Base-by-base conservation (phyloP, 2,329 filamentous ascomycete species). In the Talaromyces marneffei region DNA sequence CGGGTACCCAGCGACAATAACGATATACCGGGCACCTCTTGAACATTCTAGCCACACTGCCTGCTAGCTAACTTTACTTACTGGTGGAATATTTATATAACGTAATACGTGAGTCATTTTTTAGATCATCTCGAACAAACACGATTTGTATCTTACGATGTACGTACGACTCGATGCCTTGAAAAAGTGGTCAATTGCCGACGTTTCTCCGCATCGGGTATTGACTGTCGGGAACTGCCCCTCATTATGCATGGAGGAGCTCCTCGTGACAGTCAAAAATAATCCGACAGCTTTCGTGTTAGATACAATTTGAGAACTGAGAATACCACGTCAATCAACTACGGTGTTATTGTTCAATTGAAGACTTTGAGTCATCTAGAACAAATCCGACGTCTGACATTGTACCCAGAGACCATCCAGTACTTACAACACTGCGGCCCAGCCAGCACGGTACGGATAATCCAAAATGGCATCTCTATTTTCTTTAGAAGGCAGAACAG, bases 401-500 rank as follows among this genome's bases (percentile, higher is more conserved):
- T 27, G 29, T 52, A 14, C 8, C 35, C 27, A 52, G 27, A 12
- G 14, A 20, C 4, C 27, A 48, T 29, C 25, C 23, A 29, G 7
- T 10, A 48, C 44, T n/a, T 25, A n/a, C 6, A 27, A 16, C 23
- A 6, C 6, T 7, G 42, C 8, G 23, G 27, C 25, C 12, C 16
- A 46, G 23, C n/a, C 1, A 39, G 9, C 35, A 12, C 25, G 14
- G 10, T 5, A 25, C 25, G 8, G 25, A 48, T 48, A 29, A 29
- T 29, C 5, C 37, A 56, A 31, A 42, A 75, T 74, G 72, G 55
- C 63, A 31, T 72, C 71, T 25, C 66, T 78, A 20, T 78, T 78
- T 64, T 77, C 75, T 27, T 64, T 78, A 31, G 67, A 65, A 39
- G 77, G 77, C 35, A 74, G 74, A 63, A 79, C 77, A 40, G 78